These are phyloP conservation scores for Elongisporangium prolatum DNA, from an alignment of 352 stramenopile genomes.

Conservation along the genomic window DNA sequence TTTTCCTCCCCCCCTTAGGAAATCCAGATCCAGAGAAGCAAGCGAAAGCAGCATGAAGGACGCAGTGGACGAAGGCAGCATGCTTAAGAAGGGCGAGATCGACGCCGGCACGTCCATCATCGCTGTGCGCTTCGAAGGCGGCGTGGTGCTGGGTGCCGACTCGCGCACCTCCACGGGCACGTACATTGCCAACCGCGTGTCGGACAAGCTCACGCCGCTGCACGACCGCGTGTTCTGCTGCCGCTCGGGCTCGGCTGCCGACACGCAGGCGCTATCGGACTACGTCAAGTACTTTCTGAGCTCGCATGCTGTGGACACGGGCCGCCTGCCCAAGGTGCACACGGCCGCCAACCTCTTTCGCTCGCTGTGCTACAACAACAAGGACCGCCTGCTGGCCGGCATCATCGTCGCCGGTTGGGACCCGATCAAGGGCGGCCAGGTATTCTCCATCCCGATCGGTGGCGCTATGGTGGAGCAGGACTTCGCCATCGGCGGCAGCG, in stretches of 20 bases:
- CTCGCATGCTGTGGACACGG: constrained; percentile 80
- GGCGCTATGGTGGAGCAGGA: constrained; percentile 96
- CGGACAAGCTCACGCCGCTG: constrained; percentile 97
- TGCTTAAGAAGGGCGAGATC: constrained; percentile 90
- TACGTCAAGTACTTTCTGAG: constrained; percentile 80
- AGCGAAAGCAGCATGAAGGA: constrained; percentile 41
- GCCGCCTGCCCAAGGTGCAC: constrained; percentile 92
- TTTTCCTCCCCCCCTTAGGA: background rate
- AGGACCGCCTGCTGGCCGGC: constrained; percentile 92
- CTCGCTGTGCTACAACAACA: constrained; percentile 98
- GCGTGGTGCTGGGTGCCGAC: constrained; percentile 96
- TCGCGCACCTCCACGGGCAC: constrained; percentile 91
- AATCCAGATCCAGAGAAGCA: background rate
- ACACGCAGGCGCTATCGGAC: constrained; percentile 93
- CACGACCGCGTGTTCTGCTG: constrained; percentile 98
- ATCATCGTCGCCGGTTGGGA: constrained; percentile 99
- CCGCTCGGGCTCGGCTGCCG: constrained; percentile 95
- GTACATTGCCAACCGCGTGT: constrained; percentile 98
- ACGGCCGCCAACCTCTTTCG: constrained; percentile 97
- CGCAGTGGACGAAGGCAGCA: constrained; percentile 51
- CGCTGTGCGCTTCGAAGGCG: constrained; percentile 93
- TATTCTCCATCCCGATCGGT: constrained; percentile 96
- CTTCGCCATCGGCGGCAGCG: constrained; percentile 96
- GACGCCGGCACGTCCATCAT: constrained; percentile 98
- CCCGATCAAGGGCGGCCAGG: constrained; percentile 92